Evolutionary conservation across 352 stramenopile species (phyloP).

Genomic region (Elongisporangium prolatum): DNA sequence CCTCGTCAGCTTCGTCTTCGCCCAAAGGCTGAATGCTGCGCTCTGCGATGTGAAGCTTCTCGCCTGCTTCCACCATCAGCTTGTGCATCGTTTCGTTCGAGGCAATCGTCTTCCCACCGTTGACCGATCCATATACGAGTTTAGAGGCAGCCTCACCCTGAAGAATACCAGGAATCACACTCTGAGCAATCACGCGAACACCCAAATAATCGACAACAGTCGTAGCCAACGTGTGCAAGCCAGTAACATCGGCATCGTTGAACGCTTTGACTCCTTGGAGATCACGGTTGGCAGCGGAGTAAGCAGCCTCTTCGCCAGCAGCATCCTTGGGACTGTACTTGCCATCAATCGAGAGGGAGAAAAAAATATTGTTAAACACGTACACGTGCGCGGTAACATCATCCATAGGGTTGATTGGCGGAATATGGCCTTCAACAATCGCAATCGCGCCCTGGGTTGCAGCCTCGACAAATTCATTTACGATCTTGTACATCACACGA

Average conservation of each 20-base stretch:
- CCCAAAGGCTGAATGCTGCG: slow-evolving; percentile 75
- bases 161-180: slow-evolving; percentile 94
- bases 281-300: slow-evolving; percentile 86
- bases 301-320: slow-evolving; percentile 70
- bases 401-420: slow-evolving; percentile 96
- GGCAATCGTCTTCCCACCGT: slow-evolving; percentile 86
- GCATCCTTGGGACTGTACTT: slow-evolving; percentile 61
- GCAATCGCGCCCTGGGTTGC: slow-evolving; percentile 85
- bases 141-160: slow-evolving; percentile 93
- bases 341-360: slow-evolving; percentile 89
- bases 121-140: slow-evolving; percentile 93
- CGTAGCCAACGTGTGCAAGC: slow-evolving; percentile 92
- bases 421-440: slow-evolving; percentile 93
- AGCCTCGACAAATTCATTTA: slow-evolving; percentile 94
- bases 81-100: slow-evolving; percentile 92
- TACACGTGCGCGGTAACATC: slow-evolving; percentile 91
- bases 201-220: slow-evolving; percentile 95
- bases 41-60: slow-evolving; percentile 88
- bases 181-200: slow-evolving; percentile 93
- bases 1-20: slow-evolving; percentile 40
- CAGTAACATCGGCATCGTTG: slow-evolving; percentile 88
- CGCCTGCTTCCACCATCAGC: slow-evolving; percentile 77
- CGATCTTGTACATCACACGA: slow-evolving; percentile 93
- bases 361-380: slow-evolving; percentile 98
- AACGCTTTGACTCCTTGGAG: slow-evolving; percentile 88